Conservation (phyloP, 352 stramenopile species). For the Pythium sukuiense region DNA sequence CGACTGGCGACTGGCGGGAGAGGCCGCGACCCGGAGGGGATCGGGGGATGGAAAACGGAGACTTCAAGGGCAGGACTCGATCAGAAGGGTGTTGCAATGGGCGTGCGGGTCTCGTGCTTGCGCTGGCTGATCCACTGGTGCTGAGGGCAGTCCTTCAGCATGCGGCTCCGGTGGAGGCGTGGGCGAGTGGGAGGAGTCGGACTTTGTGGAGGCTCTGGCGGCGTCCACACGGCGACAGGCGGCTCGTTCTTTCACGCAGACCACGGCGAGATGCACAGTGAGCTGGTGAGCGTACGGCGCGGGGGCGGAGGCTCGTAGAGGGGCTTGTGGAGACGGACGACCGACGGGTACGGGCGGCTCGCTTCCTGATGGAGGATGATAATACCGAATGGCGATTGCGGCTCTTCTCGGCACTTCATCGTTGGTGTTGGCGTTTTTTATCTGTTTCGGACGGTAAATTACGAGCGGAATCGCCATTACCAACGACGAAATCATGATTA, state of each 20-base stretch:
- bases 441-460: neutral
- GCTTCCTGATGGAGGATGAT: neutral
- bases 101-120: constrained; percentile 84
- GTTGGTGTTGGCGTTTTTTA: constrained; percentile 5
- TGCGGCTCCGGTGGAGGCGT: constrained; percentile 22
- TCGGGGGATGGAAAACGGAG: constrained; percentile 1
- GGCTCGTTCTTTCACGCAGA: constrained; percentile 4
- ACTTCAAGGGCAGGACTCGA: neutral
- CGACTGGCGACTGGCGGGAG: neutral
- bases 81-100: constrained; percentile 68
- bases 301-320: neutral
- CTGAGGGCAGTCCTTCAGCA: constrained; percentile 90
- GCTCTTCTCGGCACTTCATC: neutral
- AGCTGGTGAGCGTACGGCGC: neutral
- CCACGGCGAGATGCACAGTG: constrained; percentile 3
- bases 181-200: neutral
- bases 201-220: neutral
- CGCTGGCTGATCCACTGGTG: constrained; percentile 90
- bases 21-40: constrained; percentile 5
- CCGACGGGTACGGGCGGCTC: neutral
- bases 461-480: neutral
- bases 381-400: neutral
- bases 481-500: constrained; percentile 13
- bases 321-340: constrained; percentile 2
- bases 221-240: neutral